Evolutionary conservation across 306 rosid genomes (phyloP), one percentile per base, ranked within the genome.

Genomic region (Vigna trinervia): DNA sequence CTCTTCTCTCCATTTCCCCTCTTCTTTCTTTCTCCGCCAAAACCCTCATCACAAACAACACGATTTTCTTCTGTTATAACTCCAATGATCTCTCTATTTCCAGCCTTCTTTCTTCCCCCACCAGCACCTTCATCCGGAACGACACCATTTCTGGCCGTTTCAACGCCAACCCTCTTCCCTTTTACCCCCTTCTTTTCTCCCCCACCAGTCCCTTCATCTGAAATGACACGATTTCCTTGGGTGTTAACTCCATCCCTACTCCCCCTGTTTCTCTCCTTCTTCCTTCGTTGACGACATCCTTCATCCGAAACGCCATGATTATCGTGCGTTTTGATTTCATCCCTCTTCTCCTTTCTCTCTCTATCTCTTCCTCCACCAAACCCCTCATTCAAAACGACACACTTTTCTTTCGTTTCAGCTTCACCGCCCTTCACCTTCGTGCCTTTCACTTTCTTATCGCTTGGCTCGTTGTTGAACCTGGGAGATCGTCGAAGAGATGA

Each of bases 1-100:
- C 86, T 76, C 85, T 94, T 92, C 74, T 66, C 15, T 50, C 32
- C 80, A 59, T 19, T 48, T 67, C 9, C 64, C 47, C 3, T 72
- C 62, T 58, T 12, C 9, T 26, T 26, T 12, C 4, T 12, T 28
- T 17, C 65, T 59, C 41, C 20, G 6, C 36, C 65, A 28, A 28
- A 59, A 1, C 43, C 66, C 41, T 59, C 20, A 28, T 59, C 64
- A n/a, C 3, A 59, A 59, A 59, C 65, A 36, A 59, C 39, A 28
- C 39, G 39, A 12, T 26, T 26, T 12, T 28, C 39, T 26, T 2
- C 0, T 36, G 65, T 59, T 59, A 28, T 28, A 12, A 58, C 63
- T 23, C 11, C 38, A 58, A 59, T 39, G 9, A 6, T 22, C 36
- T 23, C 8, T 2, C 63, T 6, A 11, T 20, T 23, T 23, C 36